Conservation (phyloP, 768 basidiomycete species). For the Collybia sp. region DNA sequence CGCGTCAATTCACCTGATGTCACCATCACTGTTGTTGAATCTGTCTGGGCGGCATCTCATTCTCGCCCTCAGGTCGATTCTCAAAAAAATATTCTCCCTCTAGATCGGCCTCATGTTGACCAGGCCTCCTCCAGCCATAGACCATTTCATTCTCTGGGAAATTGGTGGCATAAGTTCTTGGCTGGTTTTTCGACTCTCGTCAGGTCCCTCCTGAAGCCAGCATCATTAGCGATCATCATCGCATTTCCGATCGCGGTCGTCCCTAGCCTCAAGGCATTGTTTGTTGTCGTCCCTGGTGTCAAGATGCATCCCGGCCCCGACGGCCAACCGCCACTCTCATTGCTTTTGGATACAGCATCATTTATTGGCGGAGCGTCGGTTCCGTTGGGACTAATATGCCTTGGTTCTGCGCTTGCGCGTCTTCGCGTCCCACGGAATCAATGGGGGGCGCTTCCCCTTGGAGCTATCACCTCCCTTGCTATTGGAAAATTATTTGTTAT, state of each 20-base stretch:
- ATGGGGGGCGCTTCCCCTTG: constrained; percentile 30
- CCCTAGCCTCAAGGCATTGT: constrained; percentile 55
- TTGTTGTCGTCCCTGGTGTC: constrained; percentile 40
- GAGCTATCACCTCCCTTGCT: constrained; percentile 37
- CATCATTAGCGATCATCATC: constrained; percentile 48
- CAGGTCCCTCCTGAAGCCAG: constrained; percentile 37
- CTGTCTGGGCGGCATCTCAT: neutral
- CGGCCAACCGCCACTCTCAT: constrained; percentile 60
- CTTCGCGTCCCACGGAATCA: constrained; percentile 33
- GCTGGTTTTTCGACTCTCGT: constrained; percentile 15
- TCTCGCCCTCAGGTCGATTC: neutral
- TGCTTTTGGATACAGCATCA: constrained; percentile 49
- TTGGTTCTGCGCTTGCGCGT: constrained; percentile 48
- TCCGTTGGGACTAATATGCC: constrained; percentile 55
- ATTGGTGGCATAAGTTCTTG: constrained; percentile 3
- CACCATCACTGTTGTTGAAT: neutral
- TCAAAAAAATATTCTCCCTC: neutral
- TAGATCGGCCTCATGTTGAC: neutral
- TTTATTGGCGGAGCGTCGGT: constrained; percentile 65
- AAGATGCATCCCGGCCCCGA: constrained; percentile 53
- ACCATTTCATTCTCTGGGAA: neutral
- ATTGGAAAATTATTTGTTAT: constrained; percentile 37
- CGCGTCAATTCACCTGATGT: neutral
- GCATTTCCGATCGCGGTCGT: constrained; percentile 54
- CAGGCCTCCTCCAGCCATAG: neutral